Evolutionary conservation across 1,284 basidiomycete genomes (phyloP).

Genomic region (Hymenochaete sp.): DNA sequence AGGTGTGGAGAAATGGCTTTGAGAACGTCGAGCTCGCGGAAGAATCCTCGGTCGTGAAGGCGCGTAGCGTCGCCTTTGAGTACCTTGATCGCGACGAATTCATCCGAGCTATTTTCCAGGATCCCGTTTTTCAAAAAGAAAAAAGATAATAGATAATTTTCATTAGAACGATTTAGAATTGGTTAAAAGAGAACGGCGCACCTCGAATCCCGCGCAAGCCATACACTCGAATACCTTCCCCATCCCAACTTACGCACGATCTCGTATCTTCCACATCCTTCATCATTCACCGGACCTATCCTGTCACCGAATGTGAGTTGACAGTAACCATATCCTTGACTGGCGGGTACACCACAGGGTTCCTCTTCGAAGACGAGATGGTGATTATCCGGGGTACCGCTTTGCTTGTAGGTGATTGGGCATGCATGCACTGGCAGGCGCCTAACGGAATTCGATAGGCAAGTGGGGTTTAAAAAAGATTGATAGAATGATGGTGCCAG

Average conservation of each 20-base stretch:
- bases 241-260: slow-evolving; percentile 28
- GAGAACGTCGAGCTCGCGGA: background rate
- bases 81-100: slow-evolving; percentile 27
- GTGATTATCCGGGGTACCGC: too few species aligned
- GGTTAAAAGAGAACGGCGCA: too few species aligned
- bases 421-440: too few species aligned
- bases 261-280: too few species aligned
- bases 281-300: slow-evolving; percentile 24
- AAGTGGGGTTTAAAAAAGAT: too few species aligned
- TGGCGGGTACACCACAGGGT: slow-evolving; percentile 25
- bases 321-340: slow-evolving; percentile 24
- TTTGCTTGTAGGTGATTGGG: too few species aligned
- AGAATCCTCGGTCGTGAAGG: slow-evolving; percentile 20
- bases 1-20: background rate
- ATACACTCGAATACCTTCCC: slow-evolving; percentile 28
- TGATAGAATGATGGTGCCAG: too few species aligned
- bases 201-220: slow-evolving; percentile 26
- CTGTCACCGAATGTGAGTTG: slow-evolving; percentile 24
- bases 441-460: too few species aligned
- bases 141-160: background rate
- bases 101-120: slow-evolving; percentile 16
- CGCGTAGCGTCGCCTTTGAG: slow-evolving; percentile 25
- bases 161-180: background rate
- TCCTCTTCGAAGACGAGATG: slow-evolving; percentile 21
- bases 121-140: too few species aligned